Percentiles rank a stretch among this genome's conserved stretches.
Conservation (phyloP, 306 rosid genomes). For the Rubus parviflorus region DNA sequence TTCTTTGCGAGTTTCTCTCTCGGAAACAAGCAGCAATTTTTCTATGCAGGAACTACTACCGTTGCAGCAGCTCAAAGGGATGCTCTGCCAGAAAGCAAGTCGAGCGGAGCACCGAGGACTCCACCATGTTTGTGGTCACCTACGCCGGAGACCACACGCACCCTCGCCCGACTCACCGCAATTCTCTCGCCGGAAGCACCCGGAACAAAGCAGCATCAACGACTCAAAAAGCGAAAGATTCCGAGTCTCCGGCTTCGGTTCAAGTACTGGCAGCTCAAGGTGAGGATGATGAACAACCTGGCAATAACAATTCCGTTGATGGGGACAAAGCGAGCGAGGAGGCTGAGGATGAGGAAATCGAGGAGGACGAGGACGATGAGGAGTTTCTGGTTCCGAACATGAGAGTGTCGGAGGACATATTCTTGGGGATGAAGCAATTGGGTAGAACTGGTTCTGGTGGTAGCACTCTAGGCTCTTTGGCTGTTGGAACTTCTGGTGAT, state of each 20-base stretch:
- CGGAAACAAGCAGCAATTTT: neutral
- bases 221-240: neutral
- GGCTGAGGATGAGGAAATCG: slow-evolving; percentile 17
- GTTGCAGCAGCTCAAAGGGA: slow-evolving; percentile 77
- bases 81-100: slow-evolving; percentile 77
- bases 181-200: slow-evolving; percentile 63
- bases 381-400: slow-evolving; percentile 38
- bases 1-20: slow-evolving; percentile 17
- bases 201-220: slow-evolving; percentile 30
- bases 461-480: neutral
- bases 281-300: neutral
- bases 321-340: slow-evolving; percentile 4
- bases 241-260: neutral
- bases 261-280: slow-evolving; percentile 16
- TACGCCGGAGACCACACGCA: slow-evolving; percentile 77
- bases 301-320: neutral
- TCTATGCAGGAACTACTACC: slow-evolving; percentile 61
- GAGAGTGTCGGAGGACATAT: slow-evolving; percentile 32
- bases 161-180: slow-evolving; percentile 67
- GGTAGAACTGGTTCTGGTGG: slow-evolving; percentile 15
- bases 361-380: slow-evolving; percentile 9
- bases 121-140: slow-evolving; percentile 47
- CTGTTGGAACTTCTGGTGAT: slow-evolving; percentile 9
- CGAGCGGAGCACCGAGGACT: slow-evolving; percentile 56
- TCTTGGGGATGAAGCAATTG: slow-evolving; percentile 28